Percentiles rank a stretch among this genome's conserved stretches.
Evolutionary conservation across 2,329 filamentous ascomycete genomes (phyloP).

Genomic region (Alternaria arbusti): DNA sequence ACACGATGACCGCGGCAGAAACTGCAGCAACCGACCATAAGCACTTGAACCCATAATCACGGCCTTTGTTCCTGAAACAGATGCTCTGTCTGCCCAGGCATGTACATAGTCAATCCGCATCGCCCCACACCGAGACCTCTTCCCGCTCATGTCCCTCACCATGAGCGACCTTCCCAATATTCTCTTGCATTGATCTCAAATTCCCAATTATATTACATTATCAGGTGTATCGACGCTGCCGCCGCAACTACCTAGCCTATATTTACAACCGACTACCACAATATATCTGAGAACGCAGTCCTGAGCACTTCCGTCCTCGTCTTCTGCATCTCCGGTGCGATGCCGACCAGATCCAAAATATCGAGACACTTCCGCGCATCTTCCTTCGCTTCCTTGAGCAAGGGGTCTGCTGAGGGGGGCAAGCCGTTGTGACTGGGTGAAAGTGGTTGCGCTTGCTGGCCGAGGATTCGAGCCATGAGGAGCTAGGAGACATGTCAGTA

Average conservation of each 20-base stretch:
- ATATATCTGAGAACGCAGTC: slow-evolving; percentile 52
- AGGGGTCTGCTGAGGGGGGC: slow-evolving; percentile 39
- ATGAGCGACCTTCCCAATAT: not conserved
- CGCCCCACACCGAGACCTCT: not conserved
- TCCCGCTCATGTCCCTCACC: not conserved
- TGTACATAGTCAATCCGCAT: not conserved
- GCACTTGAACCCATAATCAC: not conserved
- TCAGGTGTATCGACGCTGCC: not conserved
- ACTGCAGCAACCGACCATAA: not conserved
- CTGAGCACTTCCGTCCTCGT: slow-evolving; percentile 55
- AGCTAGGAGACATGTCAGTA: slow-evolving; percentile 28
- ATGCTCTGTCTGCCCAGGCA: not conserved
- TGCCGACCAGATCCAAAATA: slow-evolving; percentile 54
- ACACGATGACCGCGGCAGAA: not conserved
- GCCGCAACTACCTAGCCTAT: not conserved
- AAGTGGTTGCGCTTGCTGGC: slow-evolving; percentile 42
- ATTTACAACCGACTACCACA: slow-evolving; percentile 28
- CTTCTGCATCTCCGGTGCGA: slow-evolving; percentile 56
- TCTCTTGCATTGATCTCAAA: not conserved
- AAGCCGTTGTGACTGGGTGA: slow-evolving; percentile 31
- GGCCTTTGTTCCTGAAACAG: not conserved
- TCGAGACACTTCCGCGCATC: slow-evolving; percentile 55
- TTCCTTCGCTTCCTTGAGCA: slow-evolving; percentile 49
- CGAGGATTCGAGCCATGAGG: slow-evolving; percentile 49
- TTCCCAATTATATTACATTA: not conserved